Conservation (phyloP, 495 filamentous ascomycete genomes). For the Hypoxylon lenormandii region DNA sequence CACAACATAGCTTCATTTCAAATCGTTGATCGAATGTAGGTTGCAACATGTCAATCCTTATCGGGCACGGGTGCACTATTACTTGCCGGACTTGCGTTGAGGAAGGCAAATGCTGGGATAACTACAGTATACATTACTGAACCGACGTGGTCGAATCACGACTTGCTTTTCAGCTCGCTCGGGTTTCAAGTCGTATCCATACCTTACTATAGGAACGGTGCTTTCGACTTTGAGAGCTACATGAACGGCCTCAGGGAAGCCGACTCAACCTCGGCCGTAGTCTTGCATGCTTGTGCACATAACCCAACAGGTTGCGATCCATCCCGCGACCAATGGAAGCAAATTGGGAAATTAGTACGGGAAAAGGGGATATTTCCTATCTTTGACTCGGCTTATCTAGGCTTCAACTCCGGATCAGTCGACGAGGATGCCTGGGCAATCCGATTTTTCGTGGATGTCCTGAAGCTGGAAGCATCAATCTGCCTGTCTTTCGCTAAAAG, state of each 20-base stretch:
- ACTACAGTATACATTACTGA: constrained; percentile 78
- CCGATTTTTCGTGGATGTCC: constrained; percentile 58
- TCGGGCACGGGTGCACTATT: constrained; percentile 82
- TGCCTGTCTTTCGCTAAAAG: constrained; percentile 69
- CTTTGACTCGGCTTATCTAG: constrained; percentile 67
- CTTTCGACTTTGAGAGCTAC: constrained; percentile 31
- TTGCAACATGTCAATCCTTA: constrained; percentile 66
- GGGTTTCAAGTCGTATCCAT: constrained; percentile 12
- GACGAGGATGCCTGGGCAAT: constrained; percentile 68
- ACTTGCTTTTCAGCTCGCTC: constrained; percentile 73
- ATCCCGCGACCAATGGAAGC: constrained; percentile 65
- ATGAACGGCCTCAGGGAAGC: constrained; percentile 45
- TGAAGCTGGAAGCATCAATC: constrained; percentile 60
- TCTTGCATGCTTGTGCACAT: constrained; percentile 68
- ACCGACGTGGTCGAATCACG: constrained; percentile 89
- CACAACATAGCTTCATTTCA: background rate
- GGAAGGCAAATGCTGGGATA: constrained; percentile 67
- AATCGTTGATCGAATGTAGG: background rate
- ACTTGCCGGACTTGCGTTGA: constrained; percentile 76
- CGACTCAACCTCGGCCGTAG: constrained; percentile 58
- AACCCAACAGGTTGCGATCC: constrained; percentile 69
- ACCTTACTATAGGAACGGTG: constrained; percentile 62
- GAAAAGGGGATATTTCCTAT: constrained; percentile 66
- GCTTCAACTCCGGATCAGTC: constrained; percentile 66
- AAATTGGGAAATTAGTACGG: constrained; percentile 64